Base-by-base conservation (phyloP, 768 basidiomycete species). In the Cytidiella melzeri region DNA sequence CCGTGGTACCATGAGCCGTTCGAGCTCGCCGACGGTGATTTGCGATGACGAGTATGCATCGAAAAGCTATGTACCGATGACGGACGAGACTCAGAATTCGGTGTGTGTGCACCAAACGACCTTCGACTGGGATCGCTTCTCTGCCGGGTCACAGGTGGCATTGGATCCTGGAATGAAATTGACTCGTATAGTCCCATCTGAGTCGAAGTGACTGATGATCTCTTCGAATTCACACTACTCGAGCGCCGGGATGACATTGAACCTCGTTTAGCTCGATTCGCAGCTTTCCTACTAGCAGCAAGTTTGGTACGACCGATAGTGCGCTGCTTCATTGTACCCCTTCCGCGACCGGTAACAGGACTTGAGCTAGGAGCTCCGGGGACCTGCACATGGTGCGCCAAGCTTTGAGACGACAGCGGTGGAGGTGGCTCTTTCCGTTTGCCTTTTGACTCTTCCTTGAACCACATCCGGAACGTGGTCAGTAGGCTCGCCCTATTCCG, bases 51-150 rank as follows among this genome's bases (percentile, higher is more conserved):
- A 37, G 68, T 75, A 55, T 78, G 79, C 46, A 51, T 64, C 10
- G 77, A 77, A 62, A 86, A 76, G 56, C 90, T 93, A n/a, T 76
- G 82, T n/a, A 90, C 74, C 0, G 92, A 93, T 0, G 87, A 88
- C 1, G 92, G 90, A 21, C 91, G 72, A 1, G 91, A 94, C 56
- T 96, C 93, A 24, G 91, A 92, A 45, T 87, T 92, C 0, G 92
- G 93, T 0, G 93, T 94, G 47, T 86, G 86, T 56, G 75, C 83
- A 1, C 87, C 87, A 49, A 84, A 76, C 3, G 88, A 90, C 10
- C 81, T 75, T 18, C 89, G 77, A 9, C 81, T 77, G 4, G 81
- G 76, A 12, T 73, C 73, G 45, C 73, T 74, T 18, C 69, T 60
- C 41, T 73, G 70, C 12, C 74, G 69, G 11, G 64, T 61, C 27